Percentiles rank a stretch among this genome's conserved stretches.
These are phyloP conservation scores for Monosporozyma unispora DNA, from an alignment of 805 yeast genomes.

Conservation along the genomic window DNA sequence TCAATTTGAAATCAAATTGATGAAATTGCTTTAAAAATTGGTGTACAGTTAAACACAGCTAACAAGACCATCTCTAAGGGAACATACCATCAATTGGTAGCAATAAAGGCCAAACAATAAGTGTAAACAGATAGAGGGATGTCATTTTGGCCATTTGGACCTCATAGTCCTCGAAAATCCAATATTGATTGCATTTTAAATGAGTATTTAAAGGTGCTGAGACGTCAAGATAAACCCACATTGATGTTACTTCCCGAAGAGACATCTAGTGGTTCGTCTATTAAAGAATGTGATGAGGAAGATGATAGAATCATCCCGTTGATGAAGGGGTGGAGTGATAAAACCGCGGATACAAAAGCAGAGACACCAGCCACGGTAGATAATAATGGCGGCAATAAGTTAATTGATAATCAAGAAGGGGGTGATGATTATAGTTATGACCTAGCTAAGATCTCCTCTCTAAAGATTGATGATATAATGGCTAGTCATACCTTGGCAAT, in stretches of 20 bases:
- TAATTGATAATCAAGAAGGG: neutral
- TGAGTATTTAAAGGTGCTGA: constrained; percentile 23
- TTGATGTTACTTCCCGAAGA: neutral
- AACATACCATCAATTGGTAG: neutral
- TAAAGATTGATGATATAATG: neutral
- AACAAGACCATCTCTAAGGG: neutral
- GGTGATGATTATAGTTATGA: constrained; percentile 1
- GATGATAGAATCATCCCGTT: neutral
- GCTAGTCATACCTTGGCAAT: neutral
- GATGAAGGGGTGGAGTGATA: neutral
- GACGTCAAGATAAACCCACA: neutral
- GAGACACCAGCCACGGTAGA: neutral
- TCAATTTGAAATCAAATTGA: neutral
- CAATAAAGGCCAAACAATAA: neutral
- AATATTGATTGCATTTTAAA: constrained; percentile 30
- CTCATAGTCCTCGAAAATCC: constrained; percentile 18
- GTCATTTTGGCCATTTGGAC: constrained; percentile 37
- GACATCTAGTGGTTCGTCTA: neutral
- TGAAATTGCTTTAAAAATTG: neutral
- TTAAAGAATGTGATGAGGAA: neutral
- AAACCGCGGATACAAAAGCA: neutral
- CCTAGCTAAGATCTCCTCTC: neutral
- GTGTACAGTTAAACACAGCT: neutral
- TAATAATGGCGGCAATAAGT: neutral
- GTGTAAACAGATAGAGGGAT: constrained; percentile 5